Evolutionary conservation across 495 filamentous ascomycete genomes (phyloP), one percentile per base, ranked within the genome.

Genomic region (Aspergillus heteromorphus): DNA sequence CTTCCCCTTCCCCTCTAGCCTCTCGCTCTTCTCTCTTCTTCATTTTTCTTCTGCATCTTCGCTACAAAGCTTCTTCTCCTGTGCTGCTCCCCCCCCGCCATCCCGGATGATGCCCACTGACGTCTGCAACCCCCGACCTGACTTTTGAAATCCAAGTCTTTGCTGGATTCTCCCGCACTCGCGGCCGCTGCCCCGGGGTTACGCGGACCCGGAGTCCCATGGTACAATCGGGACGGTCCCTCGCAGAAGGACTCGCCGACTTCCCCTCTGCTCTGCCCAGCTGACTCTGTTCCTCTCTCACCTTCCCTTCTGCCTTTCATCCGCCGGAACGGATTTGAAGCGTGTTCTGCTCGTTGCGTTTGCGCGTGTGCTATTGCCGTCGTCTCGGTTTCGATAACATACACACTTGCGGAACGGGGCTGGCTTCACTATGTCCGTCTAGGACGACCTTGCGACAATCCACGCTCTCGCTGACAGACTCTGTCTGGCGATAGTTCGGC

Each of bases 161-260:
- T 47, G 20, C 40, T 34, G 30, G 41, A 18, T 14, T 18, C 23
- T 23, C 40, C 16, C 11, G n/a, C 11, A 21, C 29, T 54, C 30
- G 45, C 42, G 23, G 43, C 29, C 48, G 27, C 25, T 40, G 13
- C 16, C 55, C 49, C 55, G 45, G 51, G 56, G 45, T 59, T 61
- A 61, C 61, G 57, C 58, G 61, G 61, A 51, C 59, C 6, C 40
- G 19, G 34, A 21, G 57, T 53, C 55, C 61, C 61, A 64, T 64
- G 61, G 61, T 64, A 58, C 60, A 53, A 53, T 57, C 34, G 48
- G 57, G 36, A 60, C 57, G 45, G 27, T 43, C 41, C 53, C 42
- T 52, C 49, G 54, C 60, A 54, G 49, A 60, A 48, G 30, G 56
- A 20, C 40, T 20, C 51, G 45, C 48, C 48, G 45, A 20, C 31